Conservation (phyloP, 2,329 filamentous ascomycete species). For the Venturia carpophila region DNA sequence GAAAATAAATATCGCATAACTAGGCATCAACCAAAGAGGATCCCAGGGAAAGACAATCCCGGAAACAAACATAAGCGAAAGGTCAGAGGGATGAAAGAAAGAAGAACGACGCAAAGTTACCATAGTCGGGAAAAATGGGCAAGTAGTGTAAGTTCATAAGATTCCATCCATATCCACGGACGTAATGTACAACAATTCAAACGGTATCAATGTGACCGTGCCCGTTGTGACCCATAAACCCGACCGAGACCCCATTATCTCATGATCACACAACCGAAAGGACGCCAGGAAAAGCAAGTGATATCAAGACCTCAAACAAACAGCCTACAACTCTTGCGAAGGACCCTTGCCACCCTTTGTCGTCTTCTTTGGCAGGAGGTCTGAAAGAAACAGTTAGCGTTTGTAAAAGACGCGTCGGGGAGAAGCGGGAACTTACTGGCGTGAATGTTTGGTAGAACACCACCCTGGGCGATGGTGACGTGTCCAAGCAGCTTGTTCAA, state of each 20-base stretch:
- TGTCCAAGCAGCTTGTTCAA: slow-evolving; percentile 97
- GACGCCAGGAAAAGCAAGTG: slow-evolving; percentile 41
- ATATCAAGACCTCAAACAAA: slow-evolving; percentile 27
- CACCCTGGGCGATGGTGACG: slow-evolving; percentile 94
- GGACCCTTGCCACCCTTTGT: slow-evolving; percentile 85
- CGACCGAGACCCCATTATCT: slow-evolving; percentile 71
- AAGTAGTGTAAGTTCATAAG: slow-evolving; percentile 28
- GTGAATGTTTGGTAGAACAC: slow-evolving; percentile 95
- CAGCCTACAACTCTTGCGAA: slow-evolving; percentile 84
- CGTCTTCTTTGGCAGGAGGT: slow-evolving; percentile 99
- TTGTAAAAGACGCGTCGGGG: slow-evolving; percentile 4
- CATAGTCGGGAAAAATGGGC: background rate
- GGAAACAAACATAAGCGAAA: no score
- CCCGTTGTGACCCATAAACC: slow-evolving; percentile 46
- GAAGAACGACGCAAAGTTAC: background rate
- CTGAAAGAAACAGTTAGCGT: slow-evolving; percentile 44
- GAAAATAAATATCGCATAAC: no score
- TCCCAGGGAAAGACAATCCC: no score
- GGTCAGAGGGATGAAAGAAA: no score
- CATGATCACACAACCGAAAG: slow-evolving; percentile 48
- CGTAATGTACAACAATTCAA: slow-evolving; percentile 56
- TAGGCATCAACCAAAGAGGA: no score
- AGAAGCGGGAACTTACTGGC: slow-evolving; percentile 62
- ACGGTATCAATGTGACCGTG: slow-evolving; percentile 22
- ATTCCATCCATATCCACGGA: slow-evolving; percentile 44